Evolutionary conservation across 225 moss, liverwort and hornwort species (phyloP).

Genomic region (Climacium dendroides): DNA sequence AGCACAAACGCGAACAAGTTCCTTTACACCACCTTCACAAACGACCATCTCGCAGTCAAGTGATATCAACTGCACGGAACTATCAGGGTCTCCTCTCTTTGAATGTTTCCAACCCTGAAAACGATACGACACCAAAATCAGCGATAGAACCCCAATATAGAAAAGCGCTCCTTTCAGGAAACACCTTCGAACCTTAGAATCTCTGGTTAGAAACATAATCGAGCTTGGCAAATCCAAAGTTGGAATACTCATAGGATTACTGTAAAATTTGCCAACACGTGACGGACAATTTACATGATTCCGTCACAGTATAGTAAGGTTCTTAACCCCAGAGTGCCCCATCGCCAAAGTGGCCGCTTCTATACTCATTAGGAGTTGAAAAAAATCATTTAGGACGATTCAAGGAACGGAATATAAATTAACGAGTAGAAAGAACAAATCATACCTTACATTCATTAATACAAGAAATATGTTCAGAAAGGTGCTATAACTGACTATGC

Average conservation of each 20-base stretch:
- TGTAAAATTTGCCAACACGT: background rate
- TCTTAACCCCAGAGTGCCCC: background rate
- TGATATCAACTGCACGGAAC: slow-evolving; percentile 31
- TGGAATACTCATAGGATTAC: background rate
- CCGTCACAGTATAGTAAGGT: background rate
- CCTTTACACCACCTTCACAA: slow-evolving; percentile 37
- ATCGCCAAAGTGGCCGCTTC: background rate
- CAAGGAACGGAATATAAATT: background rate
- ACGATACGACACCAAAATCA: background rate
- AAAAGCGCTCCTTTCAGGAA: background rate
- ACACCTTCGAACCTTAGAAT: background rate
- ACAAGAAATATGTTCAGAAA: background rate
- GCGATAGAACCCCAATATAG: background rate
- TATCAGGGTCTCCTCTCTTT: slow-evolving; percentile 22
- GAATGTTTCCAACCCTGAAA: slow-evolving; percentile 47
- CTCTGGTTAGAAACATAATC: background rate
- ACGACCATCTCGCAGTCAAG: slow-evolving; percentile 71
- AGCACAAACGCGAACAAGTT: slow-evolving; percentile 56
- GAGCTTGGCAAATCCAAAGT: background rate
- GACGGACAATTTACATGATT: background rate
- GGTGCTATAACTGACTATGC: background rate
- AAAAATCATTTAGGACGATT: background rate
- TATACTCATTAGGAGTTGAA: background rate
- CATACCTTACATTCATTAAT: background rate
- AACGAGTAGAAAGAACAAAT: background rate